Conservation (phyloP, 495 filamentous ascomycete species). For the Schizothecium vesticola region DNA sequence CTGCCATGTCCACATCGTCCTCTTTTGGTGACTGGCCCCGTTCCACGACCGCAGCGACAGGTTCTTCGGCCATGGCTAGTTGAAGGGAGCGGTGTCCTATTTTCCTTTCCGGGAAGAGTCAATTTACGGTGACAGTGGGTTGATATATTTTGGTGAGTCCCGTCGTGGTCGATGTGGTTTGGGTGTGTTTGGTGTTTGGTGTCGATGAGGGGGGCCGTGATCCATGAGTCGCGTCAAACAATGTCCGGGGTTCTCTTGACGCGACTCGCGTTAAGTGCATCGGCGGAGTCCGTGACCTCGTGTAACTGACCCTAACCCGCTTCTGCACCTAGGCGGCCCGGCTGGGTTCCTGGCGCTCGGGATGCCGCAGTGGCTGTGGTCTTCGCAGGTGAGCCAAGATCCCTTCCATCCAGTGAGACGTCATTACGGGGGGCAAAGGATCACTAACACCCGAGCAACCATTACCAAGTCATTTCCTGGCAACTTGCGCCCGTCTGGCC, state of each 20-base stretch:
- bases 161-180: background rate
- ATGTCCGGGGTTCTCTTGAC: background rate
- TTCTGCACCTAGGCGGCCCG: background rate
- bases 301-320: background rate
- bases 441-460: background rate
- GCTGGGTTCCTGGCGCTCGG: background rate
- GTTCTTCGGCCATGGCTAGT: background rate
- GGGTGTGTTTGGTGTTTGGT: background rate
- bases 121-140: too few relatives aligned
- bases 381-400: background rate
- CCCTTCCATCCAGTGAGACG: background rate
- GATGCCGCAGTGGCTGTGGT: background rate
- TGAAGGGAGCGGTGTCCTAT: background rate
- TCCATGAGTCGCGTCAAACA: background rate
- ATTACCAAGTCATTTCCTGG: background rate
- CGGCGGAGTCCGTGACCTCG: background rate
- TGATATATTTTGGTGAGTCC: background rate
- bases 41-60: background rate
- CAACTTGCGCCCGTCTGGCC: background rate
- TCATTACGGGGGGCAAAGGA: background rate
- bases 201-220: background rate
- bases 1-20: slow-evolving; percentile 12
- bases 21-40: background rate
- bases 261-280: background rate
- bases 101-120: background rate